Evolutionary conservation across 2,329 filamentous ascomycete species (phyloP), one percentile per base, ranked within the genome.

Genomic region (Raffaelea ambrosiae): DNA sequence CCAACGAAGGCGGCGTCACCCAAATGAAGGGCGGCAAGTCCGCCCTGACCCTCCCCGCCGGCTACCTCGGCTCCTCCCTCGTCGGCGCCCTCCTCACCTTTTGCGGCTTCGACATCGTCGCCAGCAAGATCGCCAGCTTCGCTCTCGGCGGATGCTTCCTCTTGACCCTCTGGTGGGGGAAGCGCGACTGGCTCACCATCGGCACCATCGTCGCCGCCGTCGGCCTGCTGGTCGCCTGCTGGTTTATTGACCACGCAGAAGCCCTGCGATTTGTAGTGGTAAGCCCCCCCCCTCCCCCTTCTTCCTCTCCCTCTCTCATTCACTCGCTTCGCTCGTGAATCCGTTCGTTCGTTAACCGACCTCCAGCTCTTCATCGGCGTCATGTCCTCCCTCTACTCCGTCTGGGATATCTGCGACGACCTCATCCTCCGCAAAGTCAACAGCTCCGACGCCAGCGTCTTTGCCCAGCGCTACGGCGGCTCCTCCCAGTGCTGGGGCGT

Each of bases 331-430:
- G 20, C 43, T 21, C 23, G 5, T 18, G 13, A 29, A 13, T 39
- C 21, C 35, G 29, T 26, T 29, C 33, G 13, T 18, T 18, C 8
- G 31, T 33, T 43, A 39, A 47, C 20, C 31, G 14, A 16, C 14
- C 7, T 19, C 18, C 51, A 79, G 68, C 73, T 90, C 23, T 90
- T 90, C 58, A 88, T 90, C 52, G 86, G 86, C 39, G 85, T 89
- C 56, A 89, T 90, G 86, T 85, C 80, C 7, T 83, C 80, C 2
- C 73, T 90, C 1, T 90, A 90, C 64, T 86, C 82, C 54, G 84
- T 86, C 5, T 90, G 86, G 86, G 86, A 90, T 68, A 90, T 90
- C 55, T 89, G 84, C 63, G 86, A 91, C 59, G 86, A 91, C 56
- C 70, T 90, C 29, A 88, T 91, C 55, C 68, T 89, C 4, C 76